Evolutionary conservation across 805 yeast genomes (phyloP), one percentile per base, ranked within the genome.

Genomic region (Pichia phayaonensis): DNA sequence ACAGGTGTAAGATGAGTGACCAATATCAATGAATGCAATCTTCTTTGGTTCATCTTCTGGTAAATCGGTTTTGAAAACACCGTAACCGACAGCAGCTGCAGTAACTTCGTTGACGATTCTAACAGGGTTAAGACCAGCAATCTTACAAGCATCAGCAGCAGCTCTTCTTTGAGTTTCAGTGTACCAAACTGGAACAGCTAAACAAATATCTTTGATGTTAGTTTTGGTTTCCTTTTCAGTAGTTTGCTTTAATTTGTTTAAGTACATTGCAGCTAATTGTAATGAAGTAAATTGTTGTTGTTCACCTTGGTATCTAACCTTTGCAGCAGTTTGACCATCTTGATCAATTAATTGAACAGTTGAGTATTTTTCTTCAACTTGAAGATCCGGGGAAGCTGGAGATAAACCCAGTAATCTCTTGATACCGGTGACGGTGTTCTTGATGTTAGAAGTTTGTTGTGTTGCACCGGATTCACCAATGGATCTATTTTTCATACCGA

Each of bases 81-180:
- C 99, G 76, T 94, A 95, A 62, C 97, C 95, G 58, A 94, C 96
- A 63, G 97, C 98, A 55, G 99, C 99, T 54, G 99, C 98, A 52
- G 98, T 90, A 59, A 87, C 84, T 70, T 94, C 99, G 71, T 94
- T 94, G 61, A 94, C 96, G 57, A 94, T 83, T 80, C 99, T 87
- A 54, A 94, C 97, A 54, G 99, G 98, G 83, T 94, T 94, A 66
- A 94, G 79, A 57, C 96, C 96, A 53, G 99, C 98, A 68, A 94
- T 86, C 68, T 78, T 80, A 65, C 96, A 92, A 52, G 99, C 97
- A 68, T 94, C 98, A 54, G 89, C 78, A 59, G 94, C 84, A 56
- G 97, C 96, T 64, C 96, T 89, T 74, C 99, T 90, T 76, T 94
- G 98, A 65, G 79, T 82, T 71, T 94, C 98, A 50, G 95, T 81